Base-by-base conservation (phyloP, 73 alveolate genomes). In the Paramecium bursaria region DNA sequence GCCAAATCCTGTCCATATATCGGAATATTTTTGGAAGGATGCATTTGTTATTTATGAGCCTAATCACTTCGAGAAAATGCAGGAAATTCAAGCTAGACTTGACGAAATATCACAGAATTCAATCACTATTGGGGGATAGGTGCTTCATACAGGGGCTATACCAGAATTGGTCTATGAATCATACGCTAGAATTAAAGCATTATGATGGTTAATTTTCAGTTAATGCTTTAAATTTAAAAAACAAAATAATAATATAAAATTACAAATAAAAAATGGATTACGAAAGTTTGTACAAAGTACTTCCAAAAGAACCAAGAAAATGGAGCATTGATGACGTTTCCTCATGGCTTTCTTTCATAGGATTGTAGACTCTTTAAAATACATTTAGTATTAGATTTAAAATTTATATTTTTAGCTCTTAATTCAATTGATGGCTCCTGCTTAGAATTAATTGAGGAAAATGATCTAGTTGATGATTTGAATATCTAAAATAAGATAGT, bases 351-450 rank as follows among this genome's bases (percentile, higher is more conserved):
- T 39, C 22, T 67, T 67, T 67, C 27, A 47, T 67, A 15, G 82
- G 82, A n/a, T 35, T 67, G 27, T 15, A 17, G n/a, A 21, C 26
- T 21, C 39, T 67, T 0, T 4, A 67, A 46, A 67, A 27, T 5
- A 67, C 82, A 11, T 67, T 67, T 11, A 67, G 82, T 67, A 67
- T 1, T 9, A 21, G 17, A 19, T 17, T 57, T 17, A 27, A 57
- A 30, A 3, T 11, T 30, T 27, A 27, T n/a, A n/a, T n/a, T 33
- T 19, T 19, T 67, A 67, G 82, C 82, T 19, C 7, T 19, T 21
- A 79, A 79, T 54, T 53, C 89, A 39, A 92, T 92, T 46, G 97
- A 92, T 46, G 97, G 97, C n/a, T 87, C 95, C 10, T 76, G 92
- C 25, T 35, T 92, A 53, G 88, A 74, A 46, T 88, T 82, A 51